phyloP scores from a whole-genome alignment of 1,284 basidiomycete species.

The Fomitopsis betulina region DNA sequence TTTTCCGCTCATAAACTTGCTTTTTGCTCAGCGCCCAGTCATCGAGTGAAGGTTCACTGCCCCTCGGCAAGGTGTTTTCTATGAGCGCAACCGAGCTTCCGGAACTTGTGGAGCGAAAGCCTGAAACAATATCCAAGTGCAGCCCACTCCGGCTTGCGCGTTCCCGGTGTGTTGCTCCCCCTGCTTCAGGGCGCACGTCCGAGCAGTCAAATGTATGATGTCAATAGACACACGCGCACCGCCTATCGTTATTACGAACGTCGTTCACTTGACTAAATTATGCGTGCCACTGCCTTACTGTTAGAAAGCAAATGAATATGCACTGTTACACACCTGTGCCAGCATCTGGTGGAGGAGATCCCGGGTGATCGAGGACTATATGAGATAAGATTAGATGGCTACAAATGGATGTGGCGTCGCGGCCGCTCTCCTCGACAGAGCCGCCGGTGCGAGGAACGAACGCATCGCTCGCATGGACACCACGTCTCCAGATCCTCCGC shows the following conservation, averaged over 20 bases:
- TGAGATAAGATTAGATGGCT: constrained; percentile 9
- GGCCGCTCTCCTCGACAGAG: neutral
- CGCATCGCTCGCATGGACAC: constrained; percentile 6
- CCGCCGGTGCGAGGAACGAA: neutral
- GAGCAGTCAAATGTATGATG: neutral
- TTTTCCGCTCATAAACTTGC: neutral
- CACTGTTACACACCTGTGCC: no score
- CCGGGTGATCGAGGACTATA: neutral
- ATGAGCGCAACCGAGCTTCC: neutral
- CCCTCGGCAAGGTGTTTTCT: neutral
- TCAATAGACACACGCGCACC: neutral
- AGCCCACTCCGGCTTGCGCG: neutral
- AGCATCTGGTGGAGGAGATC: neutral
- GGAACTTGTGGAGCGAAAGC: neutral
- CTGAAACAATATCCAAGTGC: neutral
- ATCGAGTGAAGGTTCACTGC: neutral
- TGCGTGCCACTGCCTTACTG: no score
- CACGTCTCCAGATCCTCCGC: constrained; percentile 3
- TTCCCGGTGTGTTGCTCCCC: neutral
- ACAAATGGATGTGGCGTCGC: neutral
- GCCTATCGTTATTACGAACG: neutral
- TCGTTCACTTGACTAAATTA: no score
- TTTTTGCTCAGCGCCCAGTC: neutral
- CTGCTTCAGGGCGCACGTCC: neutral
- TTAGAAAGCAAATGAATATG: no score